Evolutionary conservation across 495 filamentous ascomycete genomes (phyloP).

Genomic region (Astrothelium macrocarpum): DNA sequence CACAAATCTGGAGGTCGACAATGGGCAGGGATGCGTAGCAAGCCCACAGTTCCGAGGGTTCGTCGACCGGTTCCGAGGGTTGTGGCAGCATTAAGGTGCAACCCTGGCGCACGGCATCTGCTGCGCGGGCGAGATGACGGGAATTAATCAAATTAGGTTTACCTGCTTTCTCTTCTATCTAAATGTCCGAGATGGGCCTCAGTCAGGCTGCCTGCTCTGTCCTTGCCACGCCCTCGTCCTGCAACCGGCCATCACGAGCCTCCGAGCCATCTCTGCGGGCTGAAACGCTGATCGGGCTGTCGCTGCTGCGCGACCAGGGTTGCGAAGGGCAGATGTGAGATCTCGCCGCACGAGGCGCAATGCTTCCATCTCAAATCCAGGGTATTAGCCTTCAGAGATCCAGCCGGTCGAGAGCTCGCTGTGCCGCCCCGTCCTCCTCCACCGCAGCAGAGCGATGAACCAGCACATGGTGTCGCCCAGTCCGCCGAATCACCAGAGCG

Average conservation of each 20-base stretch:
- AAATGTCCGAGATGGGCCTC: too few relatives aligned
- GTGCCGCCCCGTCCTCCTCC: too few relatives aligned
- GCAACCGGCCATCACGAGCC: not conserved
- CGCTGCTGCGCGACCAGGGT: not conserved
- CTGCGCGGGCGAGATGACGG: not conserved
- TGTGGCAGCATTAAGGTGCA: too few relatives aligned
- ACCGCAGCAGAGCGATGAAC: not conserved
- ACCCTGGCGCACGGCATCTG: not conserved
- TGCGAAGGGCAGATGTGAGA: not conserved
- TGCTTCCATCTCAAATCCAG: not conserved
- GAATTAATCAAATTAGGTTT: not conserved
- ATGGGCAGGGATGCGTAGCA: not conserved
- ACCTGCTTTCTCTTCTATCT: not conserved
- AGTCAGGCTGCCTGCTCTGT: too few relatives aligned
- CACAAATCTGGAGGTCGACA: not conserved
- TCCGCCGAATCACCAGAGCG: not conserved
- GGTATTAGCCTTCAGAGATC: not conserved
- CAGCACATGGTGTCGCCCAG: not conserved
- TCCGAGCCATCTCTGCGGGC: not conserved
- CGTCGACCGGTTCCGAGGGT: too few relatives aligned
- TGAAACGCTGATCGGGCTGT: constrained; percentile 1
- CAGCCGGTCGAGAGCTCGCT: not conserved
- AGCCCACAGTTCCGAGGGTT: too few relatives aligned
- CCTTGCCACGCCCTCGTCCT: not conserved
- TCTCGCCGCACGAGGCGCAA: not conserved